Base-by-base conservation (phyloP, 2,329 filamentous ascomycete genomes). In the Trichoderma afroharzianum region DNA sequence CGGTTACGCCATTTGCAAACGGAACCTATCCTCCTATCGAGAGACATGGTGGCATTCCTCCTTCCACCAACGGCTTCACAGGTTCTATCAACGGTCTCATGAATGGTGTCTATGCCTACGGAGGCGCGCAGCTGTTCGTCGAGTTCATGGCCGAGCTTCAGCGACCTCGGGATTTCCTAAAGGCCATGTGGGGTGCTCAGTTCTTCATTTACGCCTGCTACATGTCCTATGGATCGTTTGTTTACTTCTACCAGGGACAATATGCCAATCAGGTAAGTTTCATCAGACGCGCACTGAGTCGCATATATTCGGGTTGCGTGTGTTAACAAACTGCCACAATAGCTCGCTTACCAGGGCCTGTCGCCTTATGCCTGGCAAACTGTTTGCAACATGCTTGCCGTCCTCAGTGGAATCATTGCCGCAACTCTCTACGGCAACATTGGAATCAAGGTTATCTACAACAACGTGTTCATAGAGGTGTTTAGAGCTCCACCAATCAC, bases 111-210 rank as follows among this genome's bases (percentile, higher is more conserved):
- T 87, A 86, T 67, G 84, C 87, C 0, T 90, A 89, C 73, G 87
- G 87, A n/a, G 88, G 88, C 4, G 85, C 86, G 3, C 85, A 87
- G 77, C 79, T 90, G 8, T 90, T 89, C 76, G 83, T 84, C 33
- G 86, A 88, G 68, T 86, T 90, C 74, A 82, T 90, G 79, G 83
- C 87, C 47, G 83, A 85, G 78, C 84, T 85, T 83, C 80, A 80
- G 33, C 81, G 81, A 30, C 83, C 83, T 4, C 77, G 77, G 73
- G 83, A 84, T 72, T 85, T 85, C 71, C 78, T 81, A 75, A 84
- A 83, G 75, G 81, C 80, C 6, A 81, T 83, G 76, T 79, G 82
- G 71, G 76, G 77, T 5, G 82, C 82, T 7, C 80, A 85, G 75
- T 72, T 77, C n/a, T 82, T 84, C 71, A 83, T 84, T 71, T 84